These are phyloP conservation scores for Colletotrichum ledebouriae DNA, from an alignment of 2,329 filamentous ascomycete species.

Conservation along the genomic window DNA sequence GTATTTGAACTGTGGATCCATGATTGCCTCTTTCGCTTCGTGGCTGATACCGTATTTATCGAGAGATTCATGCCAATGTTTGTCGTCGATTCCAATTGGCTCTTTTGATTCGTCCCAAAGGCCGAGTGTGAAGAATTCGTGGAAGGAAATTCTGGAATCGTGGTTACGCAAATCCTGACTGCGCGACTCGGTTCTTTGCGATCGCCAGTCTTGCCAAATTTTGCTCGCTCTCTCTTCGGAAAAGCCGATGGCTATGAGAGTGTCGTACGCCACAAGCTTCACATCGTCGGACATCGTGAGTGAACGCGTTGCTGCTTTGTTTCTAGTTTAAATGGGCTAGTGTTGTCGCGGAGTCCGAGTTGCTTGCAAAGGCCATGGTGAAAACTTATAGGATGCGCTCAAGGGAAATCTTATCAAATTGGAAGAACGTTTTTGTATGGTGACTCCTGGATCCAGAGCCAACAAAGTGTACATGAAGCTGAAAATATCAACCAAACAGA, in stretches of 20 bases:
- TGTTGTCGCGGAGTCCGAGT: too few species aligned
- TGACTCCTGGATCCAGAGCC: too few species aligned
- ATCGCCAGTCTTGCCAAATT: neutral
- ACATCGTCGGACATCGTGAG: neutral
- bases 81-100: neutral
- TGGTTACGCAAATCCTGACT: too few species aligned
- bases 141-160: neutral
- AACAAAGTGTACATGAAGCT: too few species aligned
- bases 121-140: neutral
- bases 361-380: too few species aligned
- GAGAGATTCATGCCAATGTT: neutral
- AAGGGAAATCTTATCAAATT: too few species aligned
- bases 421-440: too few species aligned
- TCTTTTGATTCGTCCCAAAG: neutral
- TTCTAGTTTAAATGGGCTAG: too few species aligned
- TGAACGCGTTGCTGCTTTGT: too few species aligned
- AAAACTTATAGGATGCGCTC: too few species aligned
- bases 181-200: too few species aligned
- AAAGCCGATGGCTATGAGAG: neutral
- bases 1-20: slow-evolving; percentile 2
- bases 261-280: neutral
- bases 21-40: neutral
- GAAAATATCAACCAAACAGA: too few species aligned
- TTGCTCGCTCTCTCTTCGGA: neutral
- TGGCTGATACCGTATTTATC: neutral